Conservation (phyloP, 441 rosid genomes). For the Pelargonium fulgidum region DNA sequence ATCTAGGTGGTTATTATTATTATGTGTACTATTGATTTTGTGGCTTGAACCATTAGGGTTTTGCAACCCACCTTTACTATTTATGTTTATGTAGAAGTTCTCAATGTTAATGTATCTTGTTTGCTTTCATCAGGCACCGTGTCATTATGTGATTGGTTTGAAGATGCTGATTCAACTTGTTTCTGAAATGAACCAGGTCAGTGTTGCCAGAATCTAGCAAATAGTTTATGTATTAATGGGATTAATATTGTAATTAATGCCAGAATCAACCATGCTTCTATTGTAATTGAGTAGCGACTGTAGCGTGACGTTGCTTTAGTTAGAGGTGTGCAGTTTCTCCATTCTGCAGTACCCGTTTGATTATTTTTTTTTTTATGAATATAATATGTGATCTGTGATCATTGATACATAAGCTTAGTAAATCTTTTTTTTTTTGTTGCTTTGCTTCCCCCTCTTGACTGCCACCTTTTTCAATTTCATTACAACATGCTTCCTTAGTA, state of each 20-base stretch:
- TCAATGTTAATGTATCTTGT: slow-evolving; percentile 20
- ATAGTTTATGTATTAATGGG: slow-evolving; percentile 18
- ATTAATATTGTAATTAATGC: too few species aligned
- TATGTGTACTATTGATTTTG: slow-evolving; percentile 2
- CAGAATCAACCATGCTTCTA: slow-evolving; percentile 8
- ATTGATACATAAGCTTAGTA: background rate
- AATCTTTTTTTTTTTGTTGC: background rate
- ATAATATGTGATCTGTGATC: background rate
- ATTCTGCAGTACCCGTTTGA: background rate
- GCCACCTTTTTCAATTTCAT: background rate
- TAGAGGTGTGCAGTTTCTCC: background rate
- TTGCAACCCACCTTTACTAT: background rate
- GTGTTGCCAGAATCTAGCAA: slow-evolving; percentile 18
- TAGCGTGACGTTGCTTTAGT: background rate
- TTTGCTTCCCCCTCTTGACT: background rate
- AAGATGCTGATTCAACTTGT: slow-evolving; percentile 95
- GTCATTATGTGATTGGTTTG: slow-evolving; percentile 86
- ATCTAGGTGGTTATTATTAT: background rate
- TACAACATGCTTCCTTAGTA: background rate
- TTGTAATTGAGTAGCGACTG: background rate
- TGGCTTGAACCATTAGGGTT: background rate
- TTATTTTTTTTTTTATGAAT: background rate
- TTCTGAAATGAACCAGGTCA: slow-evolving; percentile 97
- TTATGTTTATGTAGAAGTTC: background rate
- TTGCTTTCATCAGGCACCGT: slow-evolving; percentile 51